Evolutionary conservation across 83 land plant species (phyloP), one percentile per base, ranked within the genome.

Genomic region (Picea mariana): DNA sequence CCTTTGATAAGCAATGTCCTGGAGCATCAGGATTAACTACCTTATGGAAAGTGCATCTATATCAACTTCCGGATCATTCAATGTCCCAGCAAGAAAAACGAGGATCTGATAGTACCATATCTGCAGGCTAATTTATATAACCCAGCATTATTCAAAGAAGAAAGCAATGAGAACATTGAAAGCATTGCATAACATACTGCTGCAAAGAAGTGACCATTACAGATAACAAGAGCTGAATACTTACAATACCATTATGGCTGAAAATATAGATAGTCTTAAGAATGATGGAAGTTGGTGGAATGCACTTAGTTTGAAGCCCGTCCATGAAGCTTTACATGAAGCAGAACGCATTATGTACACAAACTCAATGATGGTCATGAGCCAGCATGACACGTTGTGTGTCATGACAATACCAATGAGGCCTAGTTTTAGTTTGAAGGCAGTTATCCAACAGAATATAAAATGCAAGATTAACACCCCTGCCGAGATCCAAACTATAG

Each of bases 91-190:
- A 17, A 78, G 80, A 58, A 78, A 78, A 59, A 78, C 44, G 47
- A 78, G 80, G 40, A 78, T 78, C 67, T 78, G 66, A 78, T 78
- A 78, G 65, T 78, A 78, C 80, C 80, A 78, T 20, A 61, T 78
- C 80, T 78, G 80, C 67, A 78, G 77, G 77, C 77, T 73, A 73
- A 52, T 78, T 7, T 78, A 59, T 60, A 78, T 34, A 78, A 59
- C 80, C 31, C 67, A 24, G 23, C 23, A 27, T 59, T 21, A 58
- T 23, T 15, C 20, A 60, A 78, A 78, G 44, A 58, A 78, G 18
- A 78, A 58, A 58, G 21, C 15, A 61, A 12, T 61, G 23, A 61
- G n/a, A 27, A 78, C 18, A 26, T 58, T 58, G 65, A 60, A 60
- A 58, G 65, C n/a, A 59, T 59, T 78, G 7, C 13, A 59, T 61